Evolutionary conservation across 2,329 filamentous ascomycete species (phyloP).

Genomic region (Colletotrichum cordylinicola): DNA sequence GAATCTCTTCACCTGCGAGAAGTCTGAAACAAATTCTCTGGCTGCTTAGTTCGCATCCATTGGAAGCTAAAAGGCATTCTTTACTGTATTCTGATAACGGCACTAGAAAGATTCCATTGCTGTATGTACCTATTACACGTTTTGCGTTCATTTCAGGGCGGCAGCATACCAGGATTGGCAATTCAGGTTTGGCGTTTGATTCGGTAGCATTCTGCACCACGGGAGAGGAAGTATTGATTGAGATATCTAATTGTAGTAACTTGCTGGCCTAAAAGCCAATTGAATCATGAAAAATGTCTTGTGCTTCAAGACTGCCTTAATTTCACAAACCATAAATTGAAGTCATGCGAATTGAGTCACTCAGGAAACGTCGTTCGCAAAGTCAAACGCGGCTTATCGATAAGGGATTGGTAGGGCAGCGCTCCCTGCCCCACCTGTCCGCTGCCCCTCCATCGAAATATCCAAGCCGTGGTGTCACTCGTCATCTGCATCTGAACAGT

Average conservation of each 20-base stretch:
- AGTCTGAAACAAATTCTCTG: conserved; percentile 37
- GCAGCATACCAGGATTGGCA: conserved; percentile 11
- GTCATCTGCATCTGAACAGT: not conserved
- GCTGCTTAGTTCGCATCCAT: conserved; percentile 7
- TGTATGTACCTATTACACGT: conserved; percentile 11
- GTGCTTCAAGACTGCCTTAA: not conserved
- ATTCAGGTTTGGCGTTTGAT: conserved; percentile 12
- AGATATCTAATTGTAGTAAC: not conserved
- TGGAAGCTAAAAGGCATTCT: not conserved
- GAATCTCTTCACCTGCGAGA: conserved; percentile 81
- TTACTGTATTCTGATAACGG: not conserved
- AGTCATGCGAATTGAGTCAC: not conserved
- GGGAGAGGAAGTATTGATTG: not conserved
- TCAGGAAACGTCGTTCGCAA: not conserved
- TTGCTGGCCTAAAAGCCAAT: not conserved
- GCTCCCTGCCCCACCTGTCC: not conserved
- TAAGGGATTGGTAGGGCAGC: not conserved
- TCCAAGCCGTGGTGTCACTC: not conserved
- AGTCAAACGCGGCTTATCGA: not conserved
- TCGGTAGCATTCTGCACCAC: not conserved
- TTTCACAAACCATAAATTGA: not conserved
- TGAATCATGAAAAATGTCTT: not conserved
- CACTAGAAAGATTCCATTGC: not conserved
- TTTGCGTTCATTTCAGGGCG: conserved; percentile 1
- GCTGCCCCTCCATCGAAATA: conserved; percentile 20